Conservation (phyloP, 2,329 filamentous ascomycete genomes). For the Cercospora sp. region DNA sequence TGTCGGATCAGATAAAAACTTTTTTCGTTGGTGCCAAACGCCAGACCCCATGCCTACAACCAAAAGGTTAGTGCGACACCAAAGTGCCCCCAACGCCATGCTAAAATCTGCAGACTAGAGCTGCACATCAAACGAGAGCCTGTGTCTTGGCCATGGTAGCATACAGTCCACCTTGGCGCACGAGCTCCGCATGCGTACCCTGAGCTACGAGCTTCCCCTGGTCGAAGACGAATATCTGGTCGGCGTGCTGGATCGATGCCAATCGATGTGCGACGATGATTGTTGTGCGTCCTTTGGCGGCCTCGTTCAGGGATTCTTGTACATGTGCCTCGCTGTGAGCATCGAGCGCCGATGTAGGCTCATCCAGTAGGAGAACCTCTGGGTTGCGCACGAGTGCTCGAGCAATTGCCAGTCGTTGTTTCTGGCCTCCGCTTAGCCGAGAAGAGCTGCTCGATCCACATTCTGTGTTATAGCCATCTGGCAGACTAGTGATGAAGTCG, state of each 20-base stretch:
- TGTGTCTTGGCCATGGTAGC: slow-evolving; percentile 42
- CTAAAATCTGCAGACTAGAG: slow-evolving; percentile 2
- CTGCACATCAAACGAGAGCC: slow-evolving; percentile 30
- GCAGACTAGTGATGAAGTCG: slow-evolving; percentile 50
- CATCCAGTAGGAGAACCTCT: slow-evolving; percentile 49
- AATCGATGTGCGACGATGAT: slow-evolving; percentile 76
- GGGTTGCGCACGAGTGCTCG: slow-evolving; percentile 50
- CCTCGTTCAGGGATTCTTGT: slow-evolving; percentile 44
- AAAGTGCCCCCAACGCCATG: slow-evolving; percentile 10
- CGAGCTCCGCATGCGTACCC: slow-evolving; percentile 62
- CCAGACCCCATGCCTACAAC: neutral
- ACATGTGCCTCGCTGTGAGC: slow-evolving; percentile 48
- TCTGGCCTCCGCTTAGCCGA: slow-evolving; percentile 48
- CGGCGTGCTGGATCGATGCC: slow-evolving; percentile 74
- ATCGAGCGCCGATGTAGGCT: slow-evolving; percentile 50
- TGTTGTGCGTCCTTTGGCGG: slow-evolving; percentile 56
- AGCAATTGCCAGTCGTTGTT: slow-evolving; percentile 49
- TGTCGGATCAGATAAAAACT: slow-evolving; percentile 5
- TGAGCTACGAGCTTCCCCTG: slow-evolving; percentile 62
- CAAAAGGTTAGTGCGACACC: neutral
- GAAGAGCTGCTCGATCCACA: slow-evolving; percentile 44
- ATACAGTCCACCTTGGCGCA: slow-evolving; percentile 50
- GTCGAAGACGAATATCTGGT: slow-evolving; percentile 77
- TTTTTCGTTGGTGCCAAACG: neutral
- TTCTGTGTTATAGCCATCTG: slow-evolving; percentile 50